Conservation (phyloP, 495 filamentous ascomycete species). For the Darksidea phi region DNA sequence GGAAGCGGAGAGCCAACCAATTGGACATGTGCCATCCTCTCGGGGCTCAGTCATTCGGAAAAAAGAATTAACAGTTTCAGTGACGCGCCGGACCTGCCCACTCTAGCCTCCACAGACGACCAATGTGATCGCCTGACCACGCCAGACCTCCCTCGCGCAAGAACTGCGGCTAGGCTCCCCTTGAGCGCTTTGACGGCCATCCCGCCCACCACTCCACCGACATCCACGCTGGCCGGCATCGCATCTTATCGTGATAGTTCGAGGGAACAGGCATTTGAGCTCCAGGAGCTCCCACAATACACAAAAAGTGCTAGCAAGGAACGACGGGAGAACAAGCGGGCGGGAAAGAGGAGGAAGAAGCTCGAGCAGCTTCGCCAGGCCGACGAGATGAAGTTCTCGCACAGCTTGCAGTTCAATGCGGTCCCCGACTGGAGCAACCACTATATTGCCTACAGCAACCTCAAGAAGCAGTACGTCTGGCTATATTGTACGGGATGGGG, state of each 20-base stretch:
- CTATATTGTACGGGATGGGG: neutral
- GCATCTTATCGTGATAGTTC: neutral
- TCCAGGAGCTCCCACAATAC: conserved; percentile 23
- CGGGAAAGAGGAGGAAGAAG: conserved; percentile 41
- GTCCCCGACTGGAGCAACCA: conserved; percentile 98
- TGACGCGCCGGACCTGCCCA: neutral
- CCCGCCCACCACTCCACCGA: neutral
- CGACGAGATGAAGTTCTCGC: conserved; percentile 99
- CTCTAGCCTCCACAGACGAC: neutral
- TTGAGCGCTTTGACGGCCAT: neutral
- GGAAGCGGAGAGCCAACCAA: too few species aligned
- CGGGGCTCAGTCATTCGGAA: neutral
- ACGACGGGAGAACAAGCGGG: conserved; percentile 22
- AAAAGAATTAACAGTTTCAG: too few species aligned
- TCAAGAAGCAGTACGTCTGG: conserved; percentile 90
- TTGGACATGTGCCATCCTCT: too few species aligned
- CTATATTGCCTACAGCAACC: conserved; percentile 96
- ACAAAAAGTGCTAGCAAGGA: neutral
- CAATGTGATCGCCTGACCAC: neutral
- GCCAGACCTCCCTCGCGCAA: neutral
- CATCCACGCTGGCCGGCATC: conserved; percentile 1
- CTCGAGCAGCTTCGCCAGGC: conserved; percentile 48
- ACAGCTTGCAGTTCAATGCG: conserved; percentile 98
- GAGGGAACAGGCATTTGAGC: conserved; percentile 21
- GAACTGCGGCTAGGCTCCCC: neutral